phyloP scores from a whole-genome alignment of 257 asterid genomes.

The Hygrophila difformis region DNA sequence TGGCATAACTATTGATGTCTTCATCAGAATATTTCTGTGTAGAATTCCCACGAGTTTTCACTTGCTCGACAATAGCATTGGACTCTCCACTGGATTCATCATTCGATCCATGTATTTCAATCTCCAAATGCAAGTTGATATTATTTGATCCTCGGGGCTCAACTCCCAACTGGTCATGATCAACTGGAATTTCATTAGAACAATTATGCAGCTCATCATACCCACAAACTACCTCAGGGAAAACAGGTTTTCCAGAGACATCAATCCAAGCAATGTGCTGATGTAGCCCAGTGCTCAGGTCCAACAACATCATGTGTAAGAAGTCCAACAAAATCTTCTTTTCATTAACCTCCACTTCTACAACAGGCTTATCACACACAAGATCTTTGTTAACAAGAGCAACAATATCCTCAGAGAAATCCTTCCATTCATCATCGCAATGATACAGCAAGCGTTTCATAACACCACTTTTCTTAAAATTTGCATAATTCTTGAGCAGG shows the following conservation, averaged over 20 bases:
- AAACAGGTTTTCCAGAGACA: slow-evolving; percentile 64
- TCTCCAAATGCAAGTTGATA: slow-evolving; percentile 64
- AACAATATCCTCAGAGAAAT: slow-evolving; percentile 55
- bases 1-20: slow-evolving; percentile 27
- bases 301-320: slow-evolving; percentile 58
- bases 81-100: slow-evolving; percentile 71
- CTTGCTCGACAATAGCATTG: slow-evolving; percentile 35
- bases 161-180: slow-evolving; percentile 13
- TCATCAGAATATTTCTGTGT: slow-evolving; percentile 27
- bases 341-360: slow-evolving; percentile 50
- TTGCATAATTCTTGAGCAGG: slow-evolving; percentile 35
- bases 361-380: slow-evolving; percentile 39
- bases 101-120: slow-evolving; percentile 56
- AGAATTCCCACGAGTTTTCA: slow-evolving; percentile 24
- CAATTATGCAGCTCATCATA: slow-evolving; percentile 22
- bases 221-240: slow-evolving; percentile 52
- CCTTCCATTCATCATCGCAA: slow-evolving; percentile 63
- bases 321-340: slow-evolving; percentile 48
- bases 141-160: slow-evolving; percentile 33
- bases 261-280: slow-evolving; percentile 90
- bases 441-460: slow-evolving; percentile 66
- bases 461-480: slow-evolving; percentile 52
- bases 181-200: slow-evolving; percentile 24
- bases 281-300: slow-evolving; percentile 50
- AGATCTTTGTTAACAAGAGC: slow-evolving; percentile 42